Conservation (phyloP, 2,329 filamentous ascomycete species). For the Microdochium paspali region DNA sequence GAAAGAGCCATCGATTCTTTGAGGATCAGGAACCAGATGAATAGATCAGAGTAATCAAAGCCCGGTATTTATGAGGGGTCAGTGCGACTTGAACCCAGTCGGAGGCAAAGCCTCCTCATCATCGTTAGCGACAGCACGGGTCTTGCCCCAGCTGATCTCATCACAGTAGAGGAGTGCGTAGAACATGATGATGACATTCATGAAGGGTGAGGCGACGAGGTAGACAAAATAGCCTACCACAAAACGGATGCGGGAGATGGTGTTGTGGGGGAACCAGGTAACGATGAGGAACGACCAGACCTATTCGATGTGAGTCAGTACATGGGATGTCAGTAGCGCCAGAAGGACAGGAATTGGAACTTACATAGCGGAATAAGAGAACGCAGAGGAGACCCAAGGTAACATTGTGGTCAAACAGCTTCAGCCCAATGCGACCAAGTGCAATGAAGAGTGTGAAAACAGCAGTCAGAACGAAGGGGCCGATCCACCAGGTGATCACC, state of each 20-base stretch:
- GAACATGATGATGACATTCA: neutral
- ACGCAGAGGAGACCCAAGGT: neutral
- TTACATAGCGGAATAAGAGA: neutral
- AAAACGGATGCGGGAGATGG: neutral
- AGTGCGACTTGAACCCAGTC: neutral
- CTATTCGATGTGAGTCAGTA: neutral
- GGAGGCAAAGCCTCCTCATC: neutral
- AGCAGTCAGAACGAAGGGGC: constrained; percentile 30
- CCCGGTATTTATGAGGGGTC: too few species aligned
- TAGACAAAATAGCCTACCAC: neutral
- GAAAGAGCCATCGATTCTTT: too few species aligned
- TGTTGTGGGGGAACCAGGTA: neutral
- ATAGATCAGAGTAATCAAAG: too few species aligned
- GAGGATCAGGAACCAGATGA: too few species aligned
- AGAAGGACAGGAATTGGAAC: neutral
- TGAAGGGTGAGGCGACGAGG: neutral
- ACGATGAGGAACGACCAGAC: neutral
- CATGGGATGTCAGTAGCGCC: neutral
- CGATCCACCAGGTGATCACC: constrained; percentile 34
- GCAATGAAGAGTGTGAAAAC: neutral
- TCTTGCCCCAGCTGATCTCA: neutral
- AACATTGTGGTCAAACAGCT: neutral
- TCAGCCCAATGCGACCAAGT: neutral
- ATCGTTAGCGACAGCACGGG: neutral
- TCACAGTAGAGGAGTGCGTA: neutral